Evolutionary conservation across 2,329 filamentous ascomycete species (phyloP), one percentile per base, ranked within the genome.

Genomic region (Aspergillus felis): DNA sequence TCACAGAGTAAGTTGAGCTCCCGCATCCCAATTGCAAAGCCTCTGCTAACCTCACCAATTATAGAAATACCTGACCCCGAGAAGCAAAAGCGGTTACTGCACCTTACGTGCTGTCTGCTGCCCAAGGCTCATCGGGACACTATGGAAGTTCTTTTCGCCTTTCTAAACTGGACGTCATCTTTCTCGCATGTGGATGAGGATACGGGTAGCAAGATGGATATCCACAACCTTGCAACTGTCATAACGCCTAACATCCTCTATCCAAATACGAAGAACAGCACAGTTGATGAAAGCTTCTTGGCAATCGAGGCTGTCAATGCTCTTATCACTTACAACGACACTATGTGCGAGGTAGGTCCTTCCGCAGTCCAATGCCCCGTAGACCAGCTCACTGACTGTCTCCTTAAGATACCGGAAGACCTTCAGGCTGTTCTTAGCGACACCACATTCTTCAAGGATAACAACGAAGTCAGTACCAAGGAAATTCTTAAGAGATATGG

Each of bases 171-270:
- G 93, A 91, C 92, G 4, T 92, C 92, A 4, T 96, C 92, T 1
- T 99, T 99, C 79, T 93, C 95, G 61, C 92, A 97, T 70, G 87
- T 99, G 14, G 94, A 99, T 67, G 94, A 99, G 69, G 94, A 99
- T 72, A 90, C 89, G 24, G 94, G 94, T 27, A 97, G 93, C 66
- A 97, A 97, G 81, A 99, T 99, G 94, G 94, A 99, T 72, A 90
- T 96, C 54, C 92, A 96, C 79, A 99, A 99, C 70, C 83, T 99
- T 61, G 91, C 94, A 3, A 97, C 95, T 3, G 94, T 99, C 61
- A 97, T 99, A 74, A 92, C 93, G 4, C 94, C 94, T 0, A 99
- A 99, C 68, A 91, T 99, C 60, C 82, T 97, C 12, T 92, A 90
- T 66, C 90, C 88, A 63, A 85, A 80, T 64, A 77, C 83, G 46